Evolutionary conservation across 164 flowering plant species (phyloP).

Genomic region (Magnolia kwangsiensis): DNA sequence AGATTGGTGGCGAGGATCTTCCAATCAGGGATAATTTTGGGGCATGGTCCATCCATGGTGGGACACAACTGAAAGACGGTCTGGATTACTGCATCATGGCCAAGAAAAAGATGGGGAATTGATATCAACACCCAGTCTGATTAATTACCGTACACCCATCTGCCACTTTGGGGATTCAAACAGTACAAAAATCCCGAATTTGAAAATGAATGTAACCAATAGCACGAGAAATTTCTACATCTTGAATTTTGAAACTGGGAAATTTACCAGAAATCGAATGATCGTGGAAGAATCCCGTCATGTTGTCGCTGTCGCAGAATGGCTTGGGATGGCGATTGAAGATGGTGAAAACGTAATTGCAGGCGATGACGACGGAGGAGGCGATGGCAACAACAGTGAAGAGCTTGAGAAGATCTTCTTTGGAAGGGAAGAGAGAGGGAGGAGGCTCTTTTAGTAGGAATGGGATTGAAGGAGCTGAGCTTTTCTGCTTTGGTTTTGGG

Average conservation of each 20-base stretch:
- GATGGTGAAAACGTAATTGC: constrained; percentile 34
- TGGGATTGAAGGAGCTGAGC: constrained; percentile 16
- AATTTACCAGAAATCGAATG: constrained; percentile 29
- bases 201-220: no score
- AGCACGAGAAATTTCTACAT: no score
- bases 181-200: no score
- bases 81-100: no score
- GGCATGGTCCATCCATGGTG: no score
- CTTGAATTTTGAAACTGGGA: not conserved
- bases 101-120: no score
- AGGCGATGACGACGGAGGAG: constrained; percentile 40
- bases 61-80: no score
- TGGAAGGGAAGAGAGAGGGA: constrained; percentile 50
- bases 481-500: constrained; percentile 19
- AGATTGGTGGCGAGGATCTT: no score
- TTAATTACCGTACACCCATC: no score
- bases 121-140: no score
- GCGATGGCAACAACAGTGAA: constrained; percentile 56
- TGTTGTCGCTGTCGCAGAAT: constrained; percentile 47
- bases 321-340: constrained; percentile 44
- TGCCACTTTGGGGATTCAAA: no score
- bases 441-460: constrained; percentile 40
- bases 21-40: no score
- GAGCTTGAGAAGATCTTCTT: constrained; percentile 48
- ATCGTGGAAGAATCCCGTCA: not conserved